Conservation (phyloP, 1,139 yeast species). For the Protomyces arabidopsidicola region DNA sequence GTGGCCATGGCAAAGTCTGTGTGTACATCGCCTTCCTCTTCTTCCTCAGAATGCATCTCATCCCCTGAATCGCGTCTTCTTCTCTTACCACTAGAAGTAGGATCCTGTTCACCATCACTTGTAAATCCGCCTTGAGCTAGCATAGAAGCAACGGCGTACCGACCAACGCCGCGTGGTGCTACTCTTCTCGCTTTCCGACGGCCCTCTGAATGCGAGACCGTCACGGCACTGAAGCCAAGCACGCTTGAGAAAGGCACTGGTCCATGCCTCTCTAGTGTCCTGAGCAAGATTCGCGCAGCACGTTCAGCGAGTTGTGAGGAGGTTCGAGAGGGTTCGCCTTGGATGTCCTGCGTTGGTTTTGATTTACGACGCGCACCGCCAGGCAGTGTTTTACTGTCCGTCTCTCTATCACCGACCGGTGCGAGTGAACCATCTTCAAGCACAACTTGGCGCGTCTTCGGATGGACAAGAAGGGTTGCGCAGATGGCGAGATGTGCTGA, state of each 20-base stretch:
- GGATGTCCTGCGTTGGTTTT: not conserved
- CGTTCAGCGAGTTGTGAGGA: not conserved
- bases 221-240: not conserved
- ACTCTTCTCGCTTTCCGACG: not conserved
- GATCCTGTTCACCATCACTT: not conserved
- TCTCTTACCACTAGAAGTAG: not conserved
- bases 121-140: not conserved
- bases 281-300: not conserved
- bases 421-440: not conserved
- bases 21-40: not conserved
- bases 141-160: not conserved
- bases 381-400: not conserved
- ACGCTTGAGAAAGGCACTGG: not conserved
- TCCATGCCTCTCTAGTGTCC: not conserved
- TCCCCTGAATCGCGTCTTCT: not conserved
- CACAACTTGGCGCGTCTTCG: not conserved
- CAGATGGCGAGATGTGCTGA: constrained; percentile 10
- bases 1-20: constrained; percentile 10
- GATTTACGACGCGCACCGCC: not conserved
- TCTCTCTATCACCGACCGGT: not conserved
- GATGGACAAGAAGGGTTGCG: constrained; percentile 16
- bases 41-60: not conserved
- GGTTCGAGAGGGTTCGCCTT: not conserved
- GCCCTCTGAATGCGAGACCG: not conserved
- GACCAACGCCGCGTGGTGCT: not conserved